Percentiles rank a stretch among this genome's conserved stretches.
These are phyloP conservation scores for Centrapalus pauciflorus DNA, from an alignment of 129 eudicot genomes.

Conservation along the genomic window DNA sequence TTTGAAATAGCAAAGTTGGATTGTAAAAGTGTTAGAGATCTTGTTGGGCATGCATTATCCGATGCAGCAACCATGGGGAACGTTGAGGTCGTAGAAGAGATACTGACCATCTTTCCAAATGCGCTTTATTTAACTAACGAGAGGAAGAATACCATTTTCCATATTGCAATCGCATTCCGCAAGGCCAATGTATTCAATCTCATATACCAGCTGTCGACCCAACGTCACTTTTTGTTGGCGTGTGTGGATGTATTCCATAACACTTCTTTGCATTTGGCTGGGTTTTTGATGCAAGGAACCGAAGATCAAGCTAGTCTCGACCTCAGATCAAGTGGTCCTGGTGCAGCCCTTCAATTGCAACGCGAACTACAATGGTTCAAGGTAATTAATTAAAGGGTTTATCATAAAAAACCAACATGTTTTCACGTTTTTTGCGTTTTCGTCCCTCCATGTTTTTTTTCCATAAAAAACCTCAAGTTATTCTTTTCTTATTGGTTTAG, in stretches of 20 bases:
- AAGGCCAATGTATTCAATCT: not conserved
- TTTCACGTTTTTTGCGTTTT: too few relatives aligned
- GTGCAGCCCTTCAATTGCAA: constrained; percentile 23
- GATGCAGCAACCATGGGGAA: constrained; percentile 14
- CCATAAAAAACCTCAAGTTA: too few relatives aligned
- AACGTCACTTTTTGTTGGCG: not conserved
- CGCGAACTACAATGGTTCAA: constrained; percentile 26
- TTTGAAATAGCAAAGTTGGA: not conserved
- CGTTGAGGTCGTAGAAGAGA: constrained; percentile 21
- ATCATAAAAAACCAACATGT: too few relatives aligned
- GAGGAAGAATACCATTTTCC: not conserved
- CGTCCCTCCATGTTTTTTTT: too few relatives aligned
- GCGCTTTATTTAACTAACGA: not conserved
- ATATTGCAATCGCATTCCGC: constrained; percentile 6
- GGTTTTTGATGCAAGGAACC: not conserved
- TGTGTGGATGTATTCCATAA: not conserved
- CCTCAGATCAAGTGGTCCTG: constrained; percentile 13
- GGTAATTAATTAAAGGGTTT: too few relatives aligned
- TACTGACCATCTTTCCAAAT: constrained; percentile 8
- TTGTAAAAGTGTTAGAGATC: not conserved
- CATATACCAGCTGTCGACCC: constrained; percentile 3
- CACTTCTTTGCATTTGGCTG: constrained; percentile 17
- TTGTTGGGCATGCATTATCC: not conserved
- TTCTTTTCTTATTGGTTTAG: too few relatives aligned
- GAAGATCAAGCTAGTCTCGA: not conserved